Evolutionary conservation across 2,329 filamentous ascomycete species (phyloP), one percentile per base, ranked within the genome.

Genomic region (Neurospora crassa): DNA sequence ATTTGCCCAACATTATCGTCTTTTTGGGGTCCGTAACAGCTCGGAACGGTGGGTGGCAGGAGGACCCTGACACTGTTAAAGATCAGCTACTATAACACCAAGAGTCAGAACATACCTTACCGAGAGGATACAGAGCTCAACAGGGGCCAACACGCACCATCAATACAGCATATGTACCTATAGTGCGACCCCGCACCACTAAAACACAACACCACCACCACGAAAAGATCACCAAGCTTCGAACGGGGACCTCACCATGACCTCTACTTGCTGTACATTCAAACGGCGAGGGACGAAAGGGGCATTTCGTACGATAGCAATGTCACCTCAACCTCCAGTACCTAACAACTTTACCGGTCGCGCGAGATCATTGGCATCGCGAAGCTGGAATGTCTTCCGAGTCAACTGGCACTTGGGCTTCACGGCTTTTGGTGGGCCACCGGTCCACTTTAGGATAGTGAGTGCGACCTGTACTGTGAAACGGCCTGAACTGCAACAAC

Each of bases 371-470:
- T 29, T 69, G 42, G 70, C 63, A 5, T 70, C 41, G 20, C 72
- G 70, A 8, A 72, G 69, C n/a, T 75, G 74, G 74, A 75, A 74
- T 16, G 71, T 74, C 1, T 40, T 76, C 29, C 71, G 71, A 2
- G 71, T 70, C 24, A 82, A 82, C 43, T 91, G 88, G 87, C 82
- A 90, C 78, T 79, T 91, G 5, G 89, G 90, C 0, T 86, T 91
- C 74, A 91, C 88, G 0, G 80, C 87, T 0, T 91, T 91, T 77
- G 90, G 89, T 1, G 90, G 90, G 0, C 90, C 90, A 2, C 86
- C 89, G 0, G 89, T 92, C 8, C 90, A 92, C 79, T 92, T 92
- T 76, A 86, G 89, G 75, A 91, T 91, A 71, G 82, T 84, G 71
- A 74, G 80, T 76, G 42, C 29, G 29, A 4, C 1, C 29, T 11